Conservation (phyloP, 495 filamentous ascomycete species). For the Xylaria telfairii region DNA sequence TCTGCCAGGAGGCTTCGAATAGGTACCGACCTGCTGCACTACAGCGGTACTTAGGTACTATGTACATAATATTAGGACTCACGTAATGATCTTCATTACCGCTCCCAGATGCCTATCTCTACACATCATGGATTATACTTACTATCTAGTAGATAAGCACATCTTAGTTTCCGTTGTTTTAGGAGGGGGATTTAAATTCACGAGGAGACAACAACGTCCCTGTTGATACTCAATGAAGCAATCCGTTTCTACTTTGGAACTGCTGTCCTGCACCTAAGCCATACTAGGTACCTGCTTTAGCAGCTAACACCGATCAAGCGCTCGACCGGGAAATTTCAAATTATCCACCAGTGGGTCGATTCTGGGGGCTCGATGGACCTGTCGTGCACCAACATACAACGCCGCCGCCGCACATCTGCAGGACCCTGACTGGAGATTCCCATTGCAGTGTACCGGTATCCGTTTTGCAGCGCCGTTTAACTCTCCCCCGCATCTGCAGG, state of each 20-base stretch:
- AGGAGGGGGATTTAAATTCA: too few relatives aligned
- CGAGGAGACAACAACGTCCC: not conserved
- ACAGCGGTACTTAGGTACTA: too few relatives aligned
- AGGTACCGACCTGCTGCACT: too few relatives aligned
- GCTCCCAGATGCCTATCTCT: not conserved
- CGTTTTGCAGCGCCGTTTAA: not conserved
- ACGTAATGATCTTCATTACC: conserved; percentile 4
- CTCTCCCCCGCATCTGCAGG: not conserved
- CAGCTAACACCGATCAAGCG: not conserved
- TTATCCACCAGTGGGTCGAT: conserved; percentile 8
- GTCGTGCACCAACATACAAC: too few relatives aligned
- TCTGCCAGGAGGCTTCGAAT: too few relatives aligned
- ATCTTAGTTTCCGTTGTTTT: not conserved
- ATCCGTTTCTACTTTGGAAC: not conserved
- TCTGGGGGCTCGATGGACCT: not conserved
- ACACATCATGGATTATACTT: not conserved
- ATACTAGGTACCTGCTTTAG: not conserved
- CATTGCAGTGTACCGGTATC: not conserved
- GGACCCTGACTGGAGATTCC: conserved; percentile 8
- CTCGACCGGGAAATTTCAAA: not conserved
- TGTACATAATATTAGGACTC: too few relatives aligned
- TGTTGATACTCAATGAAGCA: not conserved
- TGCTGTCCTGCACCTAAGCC: too few relatives aligned
- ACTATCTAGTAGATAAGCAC: too few relatives aligned
- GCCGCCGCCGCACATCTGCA: not conserved